Evolutionary conservation across 2,329 filamentous ascomycete species (phyloP).

Genomic region (Diaporthe velutina): DNA sequence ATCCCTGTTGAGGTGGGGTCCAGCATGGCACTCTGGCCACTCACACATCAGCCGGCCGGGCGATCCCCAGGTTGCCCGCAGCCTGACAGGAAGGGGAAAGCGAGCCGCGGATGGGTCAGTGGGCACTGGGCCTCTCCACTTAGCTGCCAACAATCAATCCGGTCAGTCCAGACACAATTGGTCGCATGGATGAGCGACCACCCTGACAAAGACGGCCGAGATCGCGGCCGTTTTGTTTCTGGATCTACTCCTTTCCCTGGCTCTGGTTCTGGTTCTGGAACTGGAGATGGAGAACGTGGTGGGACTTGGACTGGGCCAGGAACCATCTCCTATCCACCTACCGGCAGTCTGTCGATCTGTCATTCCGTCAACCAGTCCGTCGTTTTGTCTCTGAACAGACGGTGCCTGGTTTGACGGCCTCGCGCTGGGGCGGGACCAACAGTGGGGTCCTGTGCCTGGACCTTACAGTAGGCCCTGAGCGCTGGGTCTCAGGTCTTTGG

Average conservation of each 20-base stretch:
- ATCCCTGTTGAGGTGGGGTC: conserved; percentile 28
- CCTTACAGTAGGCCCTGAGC: background rate
- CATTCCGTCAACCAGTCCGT: background rate
- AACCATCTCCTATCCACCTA: background rate
- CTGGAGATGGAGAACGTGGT: conserved; percentile 20
- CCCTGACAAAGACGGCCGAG: conserved; percentile 30
- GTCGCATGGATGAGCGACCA: conserved; percentile 8
- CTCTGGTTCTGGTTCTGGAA: conserved; percentile 7
- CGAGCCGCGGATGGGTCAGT: conserved; percentile 7
- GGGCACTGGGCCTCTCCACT: conserved; percentile 5
- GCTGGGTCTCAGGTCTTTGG: background rate
- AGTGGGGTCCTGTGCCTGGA: conserved; percentile 20
- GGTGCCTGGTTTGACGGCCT: conserved; percentile 8
- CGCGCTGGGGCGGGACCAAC: conserved; percentile 10
- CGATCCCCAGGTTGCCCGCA: conserved; percentile 9
- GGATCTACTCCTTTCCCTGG: background rate
- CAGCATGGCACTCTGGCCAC: conserved; percentile 20
- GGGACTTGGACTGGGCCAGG: background rate
- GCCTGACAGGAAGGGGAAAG: conserved; percentile 25
- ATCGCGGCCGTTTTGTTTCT: conserved; percentile 32
- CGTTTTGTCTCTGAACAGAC: conserved; percentile 17
- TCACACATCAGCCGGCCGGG: conserved; percentile 20
- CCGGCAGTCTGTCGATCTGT: background rate
- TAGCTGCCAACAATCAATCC: conserved; percentile 14
- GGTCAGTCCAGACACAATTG: conserved; percentile 5